phyloP scores from a whole-genome alignment of 2,329 filamentous ascomycete species.

The Alternaria sp. region DNA sequence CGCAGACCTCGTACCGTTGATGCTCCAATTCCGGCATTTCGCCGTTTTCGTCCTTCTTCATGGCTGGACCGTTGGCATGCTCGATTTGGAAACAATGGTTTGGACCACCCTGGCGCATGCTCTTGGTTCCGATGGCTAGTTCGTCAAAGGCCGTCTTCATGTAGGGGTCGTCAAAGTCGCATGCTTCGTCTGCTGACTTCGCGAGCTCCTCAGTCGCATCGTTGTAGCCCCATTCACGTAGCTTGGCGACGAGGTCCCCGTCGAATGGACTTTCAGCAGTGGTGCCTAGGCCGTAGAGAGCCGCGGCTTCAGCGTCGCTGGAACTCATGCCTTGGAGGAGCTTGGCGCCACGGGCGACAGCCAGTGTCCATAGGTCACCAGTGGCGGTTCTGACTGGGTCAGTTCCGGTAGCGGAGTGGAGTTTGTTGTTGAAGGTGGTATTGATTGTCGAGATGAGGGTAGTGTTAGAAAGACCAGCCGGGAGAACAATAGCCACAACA shows the following conservation, averaged over 20 bases:
- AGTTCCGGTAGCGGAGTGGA: background rate
- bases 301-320: constrained; percentile 13
- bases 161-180: too few relatives aligned
- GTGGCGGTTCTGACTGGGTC: background rate
- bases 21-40: background rate
- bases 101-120: constrained; percentile 13
- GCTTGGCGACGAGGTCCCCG: constrained; percentile 7
- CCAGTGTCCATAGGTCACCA: constrained; percentile 2
- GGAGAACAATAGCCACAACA: background rate
- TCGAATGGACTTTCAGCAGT: constrained; percentile 12
- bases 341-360: constrained; percentile 15
- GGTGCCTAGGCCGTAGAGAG: constrained; percentile 5
- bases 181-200: background rate
- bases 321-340: constrained; percentile 17
- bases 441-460: background rate
- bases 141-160: constrained; percentile 4
- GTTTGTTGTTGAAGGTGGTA: background rate
- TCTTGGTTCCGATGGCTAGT: constrained; percentile 10
- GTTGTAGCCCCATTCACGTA: constrained; percentile 20
- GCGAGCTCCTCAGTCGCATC: constrained; percentile 8
- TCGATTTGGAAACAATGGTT: constrained; percentile 23
- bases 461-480: background rate
- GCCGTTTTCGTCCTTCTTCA: background rate
- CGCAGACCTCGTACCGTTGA: constrained; percentile 25
- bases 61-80: constrained; percentile 12